Percentiles rank a stretch among this genome's conserved stretches.
These are phyloP conservation scores for Talaromyces sp. DNA, from an alignment of 2,329 filamentous ascomycete species.

Conservation along the genomic window DNA sequence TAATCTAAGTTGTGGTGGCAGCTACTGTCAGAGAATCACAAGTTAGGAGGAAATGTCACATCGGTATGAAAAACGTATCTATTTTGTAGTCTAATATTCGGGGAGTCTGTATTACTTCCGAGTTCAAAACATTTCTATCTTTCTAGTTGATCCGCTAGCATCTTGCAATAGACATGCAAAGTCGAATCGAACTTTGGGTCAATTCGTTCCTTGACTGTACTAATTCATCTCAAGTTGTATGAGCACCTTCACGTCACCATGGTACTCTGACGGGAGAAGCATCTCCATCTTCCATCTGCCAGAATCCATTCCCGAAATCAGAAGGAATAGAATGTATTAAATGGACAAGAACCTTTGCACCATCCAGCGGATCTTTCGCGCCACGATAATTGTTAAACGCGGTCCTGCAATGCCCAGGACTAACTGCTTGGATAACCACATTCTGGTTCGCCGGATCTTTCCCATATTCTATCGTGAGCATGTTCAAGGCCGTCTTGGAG, in stretches of 20 bases:
- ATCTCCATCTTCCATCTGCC: neutral
- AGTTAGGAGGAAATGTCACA: too few species aligned
- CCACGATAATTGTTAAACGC: neutral
- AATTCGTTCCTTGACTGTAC: neutral
- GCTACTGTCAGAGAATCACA: too few species aligned
- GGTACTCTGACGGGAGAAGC: neutral
- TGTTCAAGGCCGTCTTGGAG: neutral
- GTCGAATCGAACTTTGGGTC: neutral
- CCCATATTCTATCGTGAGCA: neutral
- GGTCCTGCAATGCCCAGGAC: neutral
- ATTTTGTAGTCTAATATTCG: too few species aligned
- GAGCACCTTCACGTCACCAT: neutral
- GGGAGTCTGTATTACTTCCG: too few species aligned
- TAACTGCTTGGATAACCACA: neutral
- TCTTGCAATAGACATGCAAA: neutral
- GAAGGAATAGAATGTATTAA: neutral
- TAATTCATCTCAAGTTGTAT: neutral
- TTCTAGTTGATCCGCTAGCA: too few species aligned
- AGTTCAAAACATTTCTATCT: too few species aligned
- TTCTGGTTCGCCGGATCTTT: neutral
- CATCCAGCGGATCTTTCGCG: neutral
- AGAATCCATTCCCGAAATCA: neutral
- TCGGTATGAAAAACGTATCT: too few species aligned
- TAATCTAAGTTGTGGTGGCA: neutral
- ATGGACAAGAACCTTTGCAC: neutral